Evolutionary conservation across 1,284 basidiomycete genomes (phyloP).

Genomic region (Malassezia obtusa): DNA sequence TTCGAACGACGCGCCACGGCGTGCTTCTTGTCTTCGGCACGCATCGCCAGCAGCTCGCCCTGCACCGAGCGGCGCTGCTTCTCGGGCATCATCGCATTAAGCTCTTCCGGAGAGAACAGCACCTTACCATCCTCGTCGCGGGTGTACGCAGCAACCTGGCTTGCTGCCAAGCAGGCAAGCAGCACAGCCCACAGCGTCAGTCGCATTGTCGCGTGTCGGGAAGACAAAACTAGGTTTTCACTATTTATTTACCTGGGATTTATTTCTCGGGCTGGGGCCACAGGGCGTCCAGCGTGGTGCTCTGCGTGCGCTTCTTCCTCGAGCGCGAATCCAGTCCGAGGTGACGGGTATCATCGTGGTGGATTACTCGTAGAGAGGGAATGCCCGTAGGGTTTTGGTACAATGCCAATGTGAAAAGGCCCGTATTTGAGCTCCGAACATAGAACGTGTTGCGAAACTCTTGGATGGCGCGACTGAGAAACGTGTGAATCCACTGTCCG

Average conservation of each 20-base stretch:
- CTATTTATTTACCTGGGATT: neutral
- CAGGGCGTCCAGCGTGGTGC: conserved; percentile 5
- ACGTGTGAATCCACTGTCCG: conserved; percentile 40
- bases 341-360: conserved; percentile 12
- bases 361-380: neutral
- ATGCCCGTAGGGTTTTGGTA: neutral
- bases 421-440: conserved; percentile 12
- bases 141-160: neutral
- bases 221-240: neutral
- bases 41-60: neutral
- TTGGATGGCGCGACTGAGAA: conserved; percentile 13
- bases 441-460: conserved; percentile 10
- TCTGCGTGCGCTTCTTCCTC: neutral
- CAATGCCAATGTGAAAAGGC: conserved; percentile 7
- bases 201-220: neutral
- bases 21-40: conserved; percentile 15
- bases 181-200: neutral
- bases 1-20: conserved; percentile 17
- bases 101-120: neutral
- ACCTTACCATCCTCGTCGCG: neutral
- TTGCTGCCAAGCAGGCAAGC: neutral
- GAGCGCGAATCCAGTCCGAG: neutral
- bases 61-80: neutral
- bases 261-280: conserved; percentile 3
- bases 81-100: neutral